phyloP scores from a whole-genome alignment of 1,284 basidiomycete genomes.

The Ganoderma multipileum region DNA sequence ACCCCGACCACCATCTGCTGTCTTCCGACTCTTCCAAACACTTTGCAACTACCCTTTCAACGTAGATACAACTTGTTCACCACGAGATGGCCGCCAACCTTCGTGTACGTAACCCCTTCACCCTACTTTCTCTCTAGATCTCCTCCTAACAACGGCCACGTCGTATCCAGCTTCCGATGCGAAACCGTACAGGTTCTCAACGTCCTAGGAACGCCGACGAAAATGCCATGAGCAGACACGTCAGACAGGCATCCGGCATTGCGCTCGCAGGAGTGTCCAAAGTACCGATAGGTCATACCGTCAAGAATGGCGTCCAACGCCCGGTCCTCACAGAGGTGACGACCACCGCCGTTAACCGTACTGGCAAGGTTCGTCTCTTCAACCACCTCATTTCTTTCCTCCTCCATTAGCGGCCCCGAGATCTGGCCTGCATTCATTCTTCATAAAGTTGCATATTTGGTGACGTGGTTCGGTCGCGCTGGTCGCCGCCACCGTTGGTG shows the following conservation, averaged over 20 bases:
- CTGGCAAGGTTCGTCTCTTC: slow-evolving; percentile 57
- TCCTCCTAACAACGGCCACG: slow-evolving; percentile 8
- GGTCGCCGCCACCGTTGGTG: not conserved
- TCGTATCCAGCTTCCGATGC: slow-evolving; percentile 43
- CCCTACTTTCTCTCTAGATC: slow-evolving; percentile 4
- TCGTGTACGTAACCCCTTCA: slow-evolving; percentile 51
- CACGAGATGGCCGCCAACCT: slow-evolving; percentile 59
- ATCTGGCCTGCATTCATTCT: not conserved
- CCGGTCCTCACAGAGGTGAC: slow-evolving; percentile 77
- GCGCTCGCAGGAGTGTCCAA: slow-evolving; percentile 53
- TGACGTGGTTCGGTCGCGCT: slow-evolving; percentile 5
- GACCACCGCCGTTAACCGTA: slow-evolving; percentile 69
- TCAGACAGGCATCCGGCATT: slow-evolving; percentile 62
- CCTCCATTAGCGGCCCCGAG: not conserved
- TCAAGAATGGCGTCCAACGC: slow-evolving; percentile 56
- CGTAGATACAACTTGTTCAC: slow-evolving; percentile 43
- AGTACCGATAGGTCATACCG: slow-evolving; percentile 39
- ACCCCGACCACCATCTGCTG: slow-evolving; percentile 30
- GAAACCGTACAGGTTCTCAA: slow-evolving; percentile 48
- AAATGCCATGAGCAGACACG: slow-evolving; percentile 71
- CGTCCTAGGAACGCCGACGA: slow-evolving; percentile 74
- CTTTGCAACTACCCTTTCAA: slow-evolving; percentile 32
- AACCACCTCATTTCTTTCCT: slow-evolving; percentile 4
- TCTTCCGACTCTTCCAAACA: slow-evolving; percentile 32
- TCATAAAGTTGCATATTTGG: not conserved